A percentile compares a stretch with the other conserved stretches of the same genome.
These are phyloP conservation scores for Lichtheimia corymbifera DNA, from an alignment of 371 early-diverging fungal species.

Conservation along the genomic window DNA sequence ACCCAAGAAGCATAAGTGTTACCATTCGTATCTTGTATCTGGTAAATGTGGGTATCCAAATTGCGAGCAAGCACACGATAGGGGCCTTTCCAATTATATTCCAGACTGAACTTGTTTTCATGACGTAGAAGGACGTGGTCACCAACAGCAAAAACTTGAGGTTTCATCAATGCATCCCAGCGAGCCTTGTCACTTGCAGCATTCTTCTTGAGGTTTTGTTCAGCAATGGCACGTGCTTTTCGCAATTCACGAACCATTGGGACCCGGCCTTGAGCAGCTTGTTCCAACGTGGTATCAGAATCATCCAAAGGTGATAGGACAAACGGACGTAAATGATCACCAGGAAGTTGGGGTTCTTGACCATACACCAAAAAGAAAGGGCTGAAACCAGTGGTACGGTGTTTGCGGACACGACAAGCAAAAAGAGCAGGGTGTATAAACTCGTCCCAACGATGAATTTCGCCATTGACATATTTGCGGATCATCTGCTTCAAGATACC, in stretches of 20 bases:
- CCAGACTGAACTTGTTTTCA: constrained; percentile 13
- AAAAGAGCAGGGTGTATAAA: constrained; percentile 15
- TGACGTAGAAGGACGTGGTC: constrained; percentile 13
- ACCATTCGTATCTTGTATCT: constrained; percentile 1
- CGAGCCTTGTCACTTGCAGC: constrained; percentile 20
- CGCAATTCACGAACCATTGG: neutral
- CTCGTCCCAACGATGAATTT: constrained; percentile 11
- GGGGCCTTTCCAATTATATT: constrained; percentile 14
- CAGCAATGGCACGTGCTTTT: constrained; percentile 1
- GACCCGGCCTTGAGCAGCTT: neutral
- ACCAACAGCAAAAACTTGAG: constrained; percentile 12
- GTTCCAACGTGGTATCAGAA: neutral
- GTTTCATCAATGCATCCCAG: constrained; percentile 18
- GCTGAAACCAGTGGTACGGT: constrained; percentile 9
- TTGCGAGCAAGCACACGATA: neutral
- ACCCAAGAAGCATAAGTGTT: constrained; percentile 8
- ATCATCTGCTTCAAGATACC: constrained; percentile 11
- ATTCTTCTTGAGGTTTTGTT: neutral
- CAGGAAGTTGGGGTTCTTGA: constrained; percentile 15
- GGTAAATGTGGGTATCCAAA: constrained; percentile 8
- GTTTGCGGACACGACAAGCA: constrained; percentile 18
- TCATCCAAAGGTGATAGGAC: neutral
- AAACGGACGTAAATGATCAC: constrained; percentile 13
- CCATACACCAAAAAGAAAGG: constrained; percentile 23
- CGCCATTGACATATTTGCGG: constrained; percentile 5